A percentile compares a stretch with the other conserved stretches of the same genome.
phyloP scores from a whole-genome alignment of 352 stramenopile species.

The Pythium rhizo-oryzae region DNA sequence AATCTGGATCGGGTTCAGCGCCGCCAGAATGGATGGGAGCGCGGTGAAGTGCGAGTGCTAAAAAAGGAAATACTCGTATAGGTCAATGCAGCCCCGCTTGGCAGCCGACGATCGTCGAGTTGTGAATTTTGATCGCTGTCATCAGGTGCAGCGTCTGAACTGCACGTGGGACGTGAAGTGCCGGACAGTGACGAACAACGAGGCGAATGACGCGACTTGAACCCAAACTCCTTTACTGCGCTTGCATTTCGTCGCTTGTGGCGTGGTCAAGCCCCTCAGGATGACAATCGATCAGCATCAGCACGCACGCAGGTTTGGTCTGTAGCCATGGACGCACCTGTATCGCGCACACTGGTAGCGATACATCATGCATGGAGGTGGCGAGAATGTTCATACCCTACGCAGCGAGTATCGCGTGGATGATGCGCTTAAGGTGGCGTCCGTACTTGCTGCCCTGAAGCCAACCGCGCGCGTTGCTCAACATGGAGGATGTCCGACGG shows the following conservation, averaged over 20 bases:
- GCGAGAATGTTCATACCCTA: slow-evolving; percentile 10
- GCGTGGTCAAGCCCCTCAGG: background rate
- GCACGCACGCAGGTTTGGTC: slow-evolving; percentile 11
- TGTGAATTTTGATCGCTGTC: slow-evolving; percentile 28
- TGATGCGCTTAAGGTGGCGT: no score
- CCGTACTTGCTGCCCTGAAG: no score
- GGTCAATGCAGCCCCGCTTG: slow-evolving; percentile 20
- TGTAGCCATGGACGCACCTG: slow-evolving; percentile 19
- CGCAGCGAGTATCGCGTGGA: background rate
- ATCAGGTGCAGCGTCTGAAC: slow-evolving; percentile 1
- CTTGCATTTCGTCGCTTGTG: background rate
- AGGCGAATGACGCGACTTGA: background rate
- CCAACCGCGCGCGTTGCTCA: no score
- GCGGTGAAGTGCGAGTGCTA: slow-evolving; percentile 6
- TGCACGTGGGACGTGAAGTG: slow-evolving; percentile 7
- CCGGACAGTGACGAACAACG: background rate
- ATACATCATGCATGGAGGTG: slow-evolving; percentile 6
- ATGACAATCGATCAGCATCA: slow-evolving; percentile 17
- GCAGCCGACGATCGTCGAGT: slow-evolving; percentile 19
- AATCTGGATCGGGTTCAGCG: slow-evolving; percentile 7
- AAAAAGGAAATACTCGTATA: slow-evolving; percentile 1
- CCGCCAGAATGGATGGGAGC: background rate
- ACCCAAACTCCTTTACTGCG: background rate
- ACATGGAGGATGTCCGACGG: no score
- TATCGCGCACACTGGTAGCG: slow-evolving; percentile 12